Base-by-base conservation (phyloP, 768 basidiomycete genomes). In the Boletus speciosus region DNA sequence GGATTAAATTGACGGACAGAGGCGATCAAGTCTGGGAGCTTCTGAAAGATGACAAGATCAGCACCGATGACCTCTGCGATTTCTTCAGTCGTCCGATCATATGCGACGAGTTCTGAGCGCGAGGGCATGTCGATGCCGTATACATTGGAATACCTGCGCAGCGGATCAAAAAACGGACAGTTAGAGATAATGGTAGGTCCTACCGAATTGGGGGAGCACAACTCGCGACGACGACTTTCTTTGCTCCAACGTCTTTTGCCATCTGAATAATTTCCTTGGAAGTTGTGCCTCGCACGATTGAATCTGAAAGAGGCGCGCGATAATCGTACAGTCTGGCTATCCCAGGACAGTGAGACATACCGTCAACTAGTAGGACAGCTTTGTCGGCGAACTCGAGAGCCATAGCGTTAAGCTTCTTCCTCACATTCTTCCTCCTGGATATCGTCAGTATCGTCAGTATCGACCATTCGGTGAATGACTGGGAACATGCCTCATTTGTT, bases 81-180 rank as follows among this genome's bases (percentile, higher is more conserved):
- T 56, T 85, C 81, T 23, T 81, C 76, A 11, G 79, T 81, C 49
- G 83, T 81, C 47, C 93, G 84, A 35, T 79, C 81, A 68, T 94
- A 77, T 0, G 93, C 96, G 47, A 98, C 94, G 32, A 98, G 86
- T 67, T 98, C 96, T 35, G 78, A 73, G n/a, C 92, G 84, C 4
- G 94, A 93, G 31, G 97, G 96, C 97, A 98, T 99, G 75, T 99
- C 97, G 67, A 99, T 99, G 19, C 97, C 97, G 71, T 99, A 98
- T 5, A 99, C 97, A 66, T 98, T 97, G 5, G 94, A 87, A 68
- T 84, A 82, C 27, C 92, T 91, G 53, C 2, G 12, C 10, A 38
- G 6, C 19, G 39, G 21, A 55, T 65, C 36, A 27, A 55, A 42
- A 34, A 16, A 9, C 54, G 36, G 7, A 21, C 47, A 32, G 38